Evolutionary conservation across 345 rosid genomes (phyloP).

Genomic region (Boechera divaricarpa): DNA sequence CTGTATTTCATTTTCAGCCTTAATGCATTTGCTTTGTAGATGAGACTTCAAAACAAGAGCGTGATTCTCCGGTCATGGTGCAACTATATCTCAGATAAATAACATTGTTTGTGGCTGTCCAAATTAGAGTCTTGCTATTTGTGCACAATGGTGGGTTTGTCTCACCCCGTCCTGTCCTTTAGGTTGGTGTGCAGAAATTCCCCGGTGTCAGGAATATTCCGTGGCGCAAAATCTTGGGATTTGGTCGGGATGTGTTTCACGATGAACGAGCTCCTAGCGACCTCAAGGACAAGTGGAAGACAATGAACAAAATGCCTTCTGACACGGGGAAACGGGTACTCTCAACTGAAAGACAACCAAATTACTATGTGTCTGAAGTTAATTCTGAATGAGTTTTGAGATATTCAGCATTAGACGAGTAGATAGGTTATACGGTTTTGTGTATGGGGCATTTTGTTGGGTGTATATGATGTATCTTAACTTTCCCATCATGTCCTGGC

Average conservation of each 20-base stretch:
- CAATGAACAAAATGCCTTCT: constrained; percentile 19
- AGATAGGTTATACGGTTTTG: too few relatives aligned
- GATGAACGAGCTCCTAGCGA: constrained; percentile 61
- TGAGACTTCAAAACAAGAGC: not conserved
- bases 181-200: constrained; percentile 69
- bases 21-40: not conserved
- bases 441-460: too few relatives aligned
- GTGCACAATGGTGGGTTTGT: not conserved
- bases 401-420: not conserved
- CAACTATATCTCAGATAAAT: not conserved
- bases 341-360: constrained; percentile 20
- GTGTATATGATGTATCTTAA: not conserved
- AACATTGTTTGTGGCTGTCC: constrained; percentile 8
- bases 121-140: not conserved
- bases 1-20: not conserved
- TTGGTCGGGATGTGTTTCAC: constrained; percentile 63
- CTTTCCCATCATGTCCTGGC: not conserved
- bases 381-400: constrained; percentile 8
- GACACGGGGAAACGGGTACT: constrained; percentile 13
- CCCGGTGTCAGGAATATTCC: constrained; percentile 61
- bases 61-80: not conserved
- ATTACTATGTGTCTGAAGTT: constrained; percentile 3
- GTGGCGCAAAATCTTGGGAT: constrained; percentile 77
- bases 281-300: constrained; percentile 88
- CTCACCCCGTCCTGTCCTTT: constrained; percentile 22